Base-by-base conservation (phyloP, 768 basidiomycete species). In the Tulasnella sp. region DNA sequence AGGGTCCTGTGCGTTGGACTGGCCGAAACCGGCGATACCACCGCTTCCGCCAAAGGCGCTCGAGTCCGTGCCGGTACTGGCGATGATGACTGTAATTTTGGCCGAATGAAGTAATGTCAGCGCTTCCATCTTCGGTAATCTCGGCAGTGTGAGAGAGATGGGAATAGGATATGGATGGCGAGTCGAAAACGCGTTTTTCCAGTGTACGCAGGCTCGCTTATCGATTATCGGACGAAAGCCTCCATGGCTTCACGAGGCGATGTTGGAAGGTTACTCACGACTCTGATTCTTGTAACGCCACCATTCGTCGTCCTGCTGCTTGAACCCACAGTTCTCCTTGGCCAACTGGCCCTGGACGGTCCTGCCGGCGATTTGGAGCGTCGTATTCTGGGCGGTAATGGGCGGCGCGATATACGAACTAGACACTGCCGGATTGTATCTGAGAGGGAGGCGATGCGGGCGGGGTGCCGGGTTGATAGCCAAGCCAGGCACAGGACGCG, bases 211-310 rank as follows among this genome's bases (percentile, higher is more conserved):
- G 27, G 56, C 24, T 5, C 39, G 16, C 19, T 7, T 44, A 52
- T 52, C 48, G 48, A 52, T 52, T 21, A 52, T 52, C 48, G 48
- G 19, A 52, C 1, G 18, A 52, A 52, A 52, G 3, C 9, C 48
- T 19, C 21, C 48, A 21, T 24, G 21, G 19, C 2, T 52, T 52
- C 48, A 24, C 36, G n/a, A 27, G 46, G 73, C 24, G 1, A 40
- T 19, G 75, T 56, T 62, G 38, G 44, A n/a, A 56, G 4, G n/a
- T 40, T 18, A 74, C 73, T 39, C 73, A 74, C 75, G 38, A 34
- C 42, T 76, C 62, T 76, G 75, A 62, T 52, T 52, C 27, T 76
- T 76, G 56, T 76, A 52, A 52, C 31, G 42, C 75, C 75, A 76
- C 75, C 75, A 76, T 31, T 42, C 38, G 24, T 38, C 75, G 27